Evolutionary conservation across 306 rosid species (phyloP), one percentile per base, ranked within the genome.

Genomic region (Corylus americana): DNA sequence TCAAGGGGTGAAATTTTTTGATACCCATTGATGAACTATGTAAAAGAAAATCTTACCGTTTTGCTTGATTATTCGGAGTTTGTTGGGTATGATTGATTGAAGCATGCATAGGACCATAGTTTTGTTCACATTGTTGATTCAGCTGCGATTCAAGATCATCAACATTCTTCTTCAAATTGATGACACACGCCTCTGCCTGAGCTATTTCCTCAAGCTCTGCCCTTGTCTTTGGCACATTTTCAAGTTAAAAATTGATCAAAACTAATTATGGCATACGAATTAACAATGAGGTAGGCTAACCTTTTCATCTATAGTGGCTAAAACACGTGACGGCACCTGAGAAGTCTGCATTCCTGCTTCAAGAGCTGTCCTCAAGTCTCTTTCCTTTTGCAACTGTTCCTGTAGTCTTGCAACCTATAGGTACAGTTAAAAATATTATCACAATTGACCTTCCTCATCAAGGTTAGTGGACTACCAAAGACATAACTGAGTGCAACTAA

Each of bases 341-440:
- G 82, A 73, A 66, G 79, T 76, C 72, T 85, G 77, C 42, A 82
- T 86, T 74, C 90, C 92, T 81, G 88, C 87, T 85, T 90, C 94
- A 73, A 89, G 89, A 83, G 83, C 90, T 81, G 70, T 82, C 82
- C 84, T 83, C 78, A 84, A 82, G 84, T 86, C 90, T 86, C 83
- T 91, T 75, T 90, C 96, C 87, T 82, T 92, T 79, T 71, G 83
- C 87, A 96, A 78, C 86, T 86, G 90, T 79, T 87, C 96, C 61
- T 87, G 90, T 70, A 95, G 82, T 83, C 82, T 89, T 72, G 86
- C 94, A 61, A 95, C 92, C 99, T 95, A 83, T 71, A 67, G 53
- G 80, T 39, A 54, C 39, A 51, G 77, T 67, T 54, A 45, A 49
- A 49, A 10, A 18, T 48, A 63, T 47, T 17, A 9, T 53, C 69